Base-by-base conservation (phyloP, 2,329 filamentous ascomycete genomes). In the Talaromyces marneffei region DNA sequence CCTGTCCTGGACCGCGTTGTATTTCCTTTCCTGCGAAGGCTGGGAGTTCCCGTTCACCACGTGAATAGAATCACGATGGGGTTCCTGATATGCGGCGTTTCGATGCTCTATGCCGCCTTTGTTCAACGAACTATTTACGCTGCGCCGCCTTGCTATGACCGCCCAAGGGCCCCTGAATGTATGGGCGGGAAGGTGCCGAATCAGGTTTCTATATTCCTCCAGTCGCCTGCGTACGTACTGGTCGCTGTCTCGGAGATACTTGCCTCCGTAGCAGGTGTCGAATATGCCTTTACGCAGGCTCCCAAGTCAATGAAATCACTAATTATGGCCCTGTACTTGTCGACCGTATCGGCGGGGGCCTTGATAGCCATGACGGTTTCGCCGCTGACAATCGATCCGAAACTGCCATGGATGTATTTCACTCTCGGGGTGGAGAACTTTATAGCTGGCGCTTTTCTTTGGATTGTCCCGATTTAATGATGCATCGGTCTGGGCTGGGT, bases 271-370 rank as follows among this genome's bases (percentile, higher is more conserved):
- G 85, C 83, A 2, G 86, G 85, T 1, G 84, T 89, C 65, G 89
- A 91, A 71, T 91, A 90, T 65, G 89, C 89, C 39, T 92, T 86
- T 77, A 87, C 86, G 71, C 90, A 91, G 76, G 88, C 88, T 0
- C 89, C 89, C 20, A 85, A 83, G 69, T 91, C 91, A 78, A 92
- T 92, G 89, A 37, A 44, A n/a, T 56, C 50, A 20, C 35, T 61
- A 7, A 39, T 61, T 4, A 39, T 54, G 33, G 58, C 58, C 16
- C 2, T 60, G 29, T 55, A 55, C 14, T 25, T 55, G 33, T 40
- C 52, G 31, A 23, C 52, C 14, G 54, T 12, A 23, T 44, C 54
- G 35, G 37, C 40, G 2, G 54, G 54, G 2, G 54, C 54, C 2
- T 27, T 57, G 16, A 20, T 57, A 9, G 54, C 54, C n/a, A 44